These are phyloP conservation scores for Coelastrella sp. DNA, from an alignment of 139 green algal species.

Conservation along the genomic window DNA sequence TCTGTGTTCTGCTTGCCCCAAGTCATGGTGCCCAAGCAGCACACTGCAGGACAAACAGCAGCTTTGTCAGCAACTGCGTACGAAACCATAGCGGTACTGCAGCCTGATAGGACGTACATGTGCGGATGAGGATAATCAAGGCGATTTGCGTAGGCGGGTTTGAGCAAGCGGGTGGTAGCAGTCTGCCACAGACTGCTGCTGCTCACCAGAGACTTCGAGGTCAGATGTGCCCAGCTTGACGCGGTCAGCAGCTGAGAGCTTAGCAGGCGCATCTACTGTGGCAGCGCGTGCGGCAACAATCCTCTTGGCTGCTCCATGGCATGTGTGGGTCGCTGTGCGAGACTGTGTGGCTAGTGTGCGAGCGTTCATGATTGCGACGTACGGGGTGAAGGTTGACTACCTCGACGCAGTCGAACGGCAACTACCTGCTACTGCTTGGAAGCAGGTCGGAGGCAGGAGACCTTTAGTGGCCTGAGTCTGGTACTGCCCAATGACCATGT, in stretches of 20 bases:
- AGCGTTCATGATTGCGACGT: neutral
- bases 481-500: too few relatives aligned
- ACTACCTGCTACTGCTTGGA: too few relatives aligned
- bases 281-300: neutral
- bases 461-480: too few relatives aligned
- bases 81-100: too few relatives aligned
- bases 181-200: neutral
- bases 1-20: constrained; percentile 81
- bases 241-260: constrained; percentile 36
- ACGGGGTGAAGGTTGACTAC: too few relatives aligned
- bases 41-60: constrained; percentile 30
- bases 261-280: constrained; percentile 7
- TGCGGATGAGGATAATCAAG: too few relatives aligned
- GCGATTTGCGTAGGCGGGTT: too few relatives aligned
- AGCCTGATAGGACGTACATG: too few relatives aligned
- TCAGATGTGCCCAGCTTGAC: constrained; percentile 57
- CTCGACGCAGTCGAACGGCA: too few relatives aligned
- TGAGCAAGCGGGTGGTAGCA: too few relatives aligned
- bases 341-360: neutral
- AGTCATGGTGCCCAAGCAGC: constrained; percentile 91
- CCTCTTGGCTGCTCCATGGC: neutral
- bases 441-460: too few relatives aligned
- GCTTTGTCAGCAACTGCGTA: neutral
- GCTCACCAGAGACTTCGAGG: constrained; percentile 46
- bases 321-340: neutral